A percentile compares a stretch with the other conserved stretches of the same genome.
These are phyloP conservation scores for Coleophoma crateriformis DNA, from an alignment of 2,329 filamentous ascomycete species.

Conservation along the genomic window DNA sequence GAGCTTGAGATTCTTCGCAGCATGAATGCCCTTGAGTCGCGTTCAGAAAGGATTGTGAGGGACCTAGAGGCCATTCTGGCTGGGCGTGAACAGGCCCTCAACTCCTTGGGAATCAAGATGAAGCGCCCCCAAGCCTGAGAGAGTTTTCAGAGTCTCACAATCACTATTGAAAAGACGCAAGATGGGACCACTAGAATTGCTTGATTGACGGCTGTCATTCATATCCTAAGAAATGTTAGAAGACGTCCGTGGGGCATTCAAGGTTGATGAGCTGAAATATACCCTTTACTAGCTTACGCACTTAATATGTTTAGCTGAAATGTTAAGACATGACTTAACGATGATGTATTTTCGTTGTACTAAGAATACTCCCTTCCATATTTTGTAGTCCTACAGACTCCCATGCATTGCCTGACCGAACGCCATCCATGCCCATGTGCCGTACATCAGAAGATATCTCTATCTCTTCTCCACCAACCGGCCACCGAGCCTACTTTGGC, in stretches of 20 bases:
- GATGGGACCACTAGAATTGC: no score
- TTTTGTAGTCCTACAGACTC: background rate
- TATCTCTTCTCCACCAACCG: conserved; percentile 23
- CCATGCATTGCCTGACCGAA: background rate
- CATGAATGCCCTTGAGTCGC: conserved; percentile 18
- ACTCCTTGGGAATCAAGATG: background rate
- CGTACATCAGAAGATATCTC: conserved; percentile 18
- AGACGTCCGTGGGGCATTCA: no score
- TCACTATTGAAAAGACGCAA: no score
- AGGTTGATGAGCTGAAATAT: no score
- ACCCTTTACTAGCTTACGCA: no score
- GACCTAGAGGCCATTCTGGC: conserved; percentile 19
- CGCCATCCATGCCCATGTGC: conserved; percentile 1
- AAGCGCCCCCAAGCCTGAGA: background rate
- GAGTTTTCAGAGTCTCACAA: background rate
- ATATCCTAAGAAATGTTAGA: no score
- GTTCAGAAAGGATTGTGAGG: conserved; percentile 15
- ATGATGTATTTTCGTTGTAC: no score
- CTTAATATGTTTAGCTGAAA: no score
- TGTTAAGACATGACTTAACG: no score
- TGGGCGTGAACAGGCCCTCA: conserved; percentile 17
- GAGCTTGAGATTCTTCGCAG: conserved; percentile 20
- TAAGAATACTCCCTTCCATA: background rate
- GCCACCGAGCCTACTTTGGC: conserved; percentile 25
- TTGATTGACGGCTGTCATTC: no score